Evolutionary conservation across 2,329 filamentous ascomycete species (phyloP).

Genomic region (Aspergillus sp.): DNA sequence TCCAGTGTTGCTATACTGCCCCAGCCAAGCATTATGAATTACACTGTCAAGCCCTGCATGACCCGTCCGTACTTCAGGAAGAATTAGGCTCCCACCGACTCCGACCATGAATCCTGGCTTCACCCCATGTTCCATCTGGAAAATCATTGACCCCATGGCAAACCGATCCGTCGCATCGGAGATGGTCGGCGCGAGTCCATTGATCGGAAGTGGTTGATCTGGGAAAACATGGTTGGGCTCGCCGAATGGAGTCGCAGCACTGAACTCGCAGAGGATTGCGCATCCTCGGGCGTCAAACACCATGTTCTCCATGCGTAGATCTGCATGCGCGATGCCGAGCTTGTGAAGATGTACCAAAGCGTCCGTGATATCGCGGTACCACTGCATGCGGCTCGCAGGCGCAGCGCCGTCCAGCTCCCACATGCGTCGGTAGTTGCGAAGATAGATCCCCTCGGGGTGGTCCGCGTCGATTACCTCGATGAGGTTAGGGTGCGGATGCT

Average conservation of each 20-base stretch:
- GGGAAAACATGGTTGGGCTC: slow-evolving; percentile 13
- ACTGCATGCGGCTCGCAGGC: slow-evolving; percentile 13
- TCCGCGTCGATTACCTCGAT: slow-evolving; percentile 21
- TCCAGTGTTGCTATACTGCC: background rate
- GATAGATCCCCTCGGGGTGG: slow-evolving; percentile 24
- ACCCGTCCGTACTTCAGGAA: background rate
- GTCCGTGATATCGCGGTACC: slow-evolving; percentile 20
- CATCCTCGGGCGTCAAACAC: slow-evolving; percentile 15
- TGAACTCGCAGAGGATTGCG: slow-evolving; percentile 23
- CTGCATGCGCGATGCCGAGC: slow-evolving; percentile 21
- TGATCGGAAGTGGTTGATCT: slow-evolving; percentile 19
- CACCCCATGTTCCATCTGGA: slow-evolving; percentile 17
- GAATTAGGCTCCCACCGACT: background rate
- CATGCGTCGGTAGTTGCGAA: slow-evolving; percentile 19
- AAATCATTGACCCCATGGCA: slow-evolving; percentile 21
- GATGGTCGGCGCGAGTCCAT: slow-evolving; percentile 17
- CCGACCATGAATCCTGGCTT: background rate
- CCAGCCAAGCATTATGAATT: background rate
- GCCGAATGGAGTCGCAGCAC: slow-evolving; percentile 19
- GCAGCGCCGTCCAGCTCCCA: background rate
- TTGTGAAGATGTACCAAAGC: slow-evolving; percentile 21
- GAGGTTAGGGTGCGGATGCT: slow-evolving; percentile 19
- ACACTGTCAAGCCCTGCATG: background rate
- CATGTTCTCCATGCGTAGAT: slow-evolving; percentile 22
- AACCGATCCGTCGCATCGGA: slow-evolving; percentile 22